These are phyloP conservation scores for Carex cristatella DNA, from an alignment of 176 grass and related monocot species.

Conservation along the genomic window DNA sequence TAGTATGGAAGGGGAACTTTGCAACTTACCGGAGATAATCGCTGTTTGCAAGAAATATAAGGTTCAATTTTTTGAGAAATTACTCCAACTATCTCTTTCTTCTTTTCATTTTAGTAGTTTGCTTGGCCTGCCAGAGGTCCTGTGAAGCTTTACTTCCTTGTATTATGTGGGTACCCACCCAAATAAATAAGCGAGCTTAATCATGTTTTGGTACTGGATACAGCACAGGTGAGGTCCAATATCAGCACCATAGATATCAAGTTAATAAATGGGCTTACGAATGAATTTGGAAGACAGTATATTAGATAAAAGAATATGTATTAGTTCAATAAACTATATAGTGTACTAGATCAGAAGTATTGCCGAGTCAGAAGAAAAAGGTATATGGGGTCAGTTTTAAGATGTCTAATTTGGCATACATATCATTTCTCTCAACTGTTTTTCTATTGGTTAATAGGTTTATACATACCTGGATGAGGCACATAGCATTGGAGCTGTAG, in stretches of 20 bases:
- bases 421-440: constrained; percentile 7
- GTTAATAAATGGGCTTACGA: neutral
- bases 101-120: neutral
- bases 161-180: neutral
- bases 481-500: constrained; percentile 93
- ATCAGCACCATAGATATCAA: neutral
- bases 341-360: neutral
- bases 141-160: constrained; percentile 9
- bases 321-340: neutral
- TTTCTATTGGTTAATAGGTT: constrained; percentile 40
- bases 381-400: neutral
- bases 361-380: neutral
- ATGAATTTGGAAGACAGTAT: neutral
- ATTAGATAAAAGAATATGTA: neutral
- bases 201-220: neutral
- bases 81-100: neutral
- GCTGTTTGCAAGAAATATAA: constrained; percentile 94
- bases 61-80: constrained; percentile 32
- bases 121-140: neutral
- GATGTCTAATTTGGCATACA: neutral
- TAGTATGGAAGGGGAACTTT: constrained; percentile 97
- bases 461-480: constrained; percentile 95
- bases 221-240: neutral
- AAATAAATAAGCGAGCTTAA: neutral
- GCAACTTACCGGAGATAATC: constrained; percentile 84